A percentile compares a stretch with the other conserved stretches of the same genome.
These are phyloP conservation scores for Cenococcum geophilum DNA, from an alignment of 495 filamentous ascomycete species.

Conservation along the genomic window DNA sequence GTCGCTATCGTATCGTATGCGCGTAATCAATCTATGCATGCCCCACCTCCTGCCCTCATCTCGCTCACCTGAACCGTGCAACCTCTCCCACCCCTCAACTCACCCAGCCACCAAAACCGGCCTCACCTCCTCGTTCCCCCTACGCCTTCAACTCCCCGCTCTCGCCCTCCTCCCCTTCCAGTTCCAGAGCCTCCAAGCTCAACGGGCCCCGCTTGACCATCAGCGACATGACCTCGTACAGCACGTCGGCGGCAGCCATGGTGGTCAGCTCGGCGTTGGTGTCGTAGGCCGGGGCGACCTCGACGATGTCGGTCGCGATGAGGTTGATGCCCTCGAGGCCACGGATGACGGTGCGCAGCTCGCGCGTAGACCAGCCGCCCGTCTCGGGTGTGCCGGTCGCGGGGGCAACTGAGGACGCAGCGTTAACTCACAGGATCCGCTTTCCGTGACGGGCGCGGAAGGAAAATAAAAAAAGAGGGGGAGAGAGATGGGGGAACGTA, in stretches of 20 bases:
- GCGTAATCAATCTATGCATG: background rate
- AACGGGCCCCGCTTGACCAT: conserved; percentile 60
- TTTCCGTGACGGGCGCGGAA: no score
- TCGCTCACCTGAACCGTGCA: background rate
- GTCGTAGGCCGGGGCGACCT: conserved; percentile 83
- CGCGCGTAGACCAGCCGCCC: conserved; percentile 79
- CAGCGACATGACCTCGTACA: conserved; percentile 72
- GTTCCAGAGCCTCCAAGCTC: conserved; percentile 25
- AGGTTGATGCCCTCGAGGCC: conserved; percentile 69
- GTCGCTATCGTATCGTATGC: no score
- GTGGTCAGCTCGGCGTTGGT: conserved; percentile 78
- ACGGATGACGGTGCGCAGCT: conserved; percentile 66
- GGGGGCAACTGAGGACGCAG: conserved; percentile 52
- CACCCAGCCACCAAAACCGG: background rate
- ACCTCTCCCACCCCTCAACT: background rate
- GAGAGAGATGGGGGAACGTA: conserved; percentile 39
- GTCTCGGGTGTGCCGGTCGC: conserved; percentile 85
- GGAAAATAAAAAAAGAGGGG: background rate
- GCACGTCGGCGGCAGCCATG: conserved; percentile 73
- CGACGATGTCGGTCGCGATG: conserved; percentile 76
- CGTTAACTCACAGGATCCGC: background rate
- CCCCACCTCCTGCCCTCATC: background rate
- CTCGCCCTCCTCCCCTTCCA: conserved; percentile 4
- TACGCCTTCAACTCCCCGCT: conserved; percentile 5
- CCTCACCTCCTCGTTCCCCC: background rate